Base-by-base conservation (phyloP, 179 eudicot species). In the Carnegiea gigantea region DNA sequence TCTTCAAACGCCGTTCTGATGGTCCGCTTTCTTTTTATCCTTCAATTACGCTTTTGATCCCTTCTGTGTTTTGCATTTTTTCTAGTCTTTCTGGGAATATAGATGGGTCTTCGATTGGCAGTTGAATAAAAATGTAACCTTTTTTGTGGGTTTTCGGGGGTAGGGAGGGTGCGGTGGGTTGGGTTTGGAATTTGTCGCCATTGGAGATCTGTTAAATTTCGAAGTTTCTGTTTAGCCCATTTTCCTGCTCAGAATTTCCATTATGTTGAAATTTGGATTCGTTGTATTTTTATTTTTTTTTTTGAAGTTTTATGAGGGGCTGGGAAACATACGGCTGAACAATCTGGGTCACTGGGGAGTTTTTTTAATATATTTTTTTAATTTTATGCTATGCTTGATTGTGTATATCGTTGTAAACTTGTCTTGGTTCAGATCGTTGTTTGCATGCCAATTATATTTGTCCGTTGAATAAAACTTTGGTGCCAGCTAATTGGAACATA, bases 1-100 rank as follows among this genome's bases (percentile, higher is more conserved):
- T 90, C 77, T 91, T 89, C 89, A 89, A 91, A 84, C 95, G 98
- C 81, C 91, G 98, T 12, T 82, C 91, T 51, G 98, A 94, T 79
- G 98, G 98, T 94, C 81, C 28, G 64, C 26, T 44, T 4, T 28
- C 72, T 13, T 6, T 60, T 28, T 51, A 9, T 70, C 24, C 1
- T n/a, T 62, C n/a, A 28, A 77, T 51, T 57, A 7, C 53, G 26
- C 12, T 10, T 81, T 2, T 59, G 30, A 38, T 18, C 57, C 51
- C 30, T 62, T 60, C 8, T 60, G n/a, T 60, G 44, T 60, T 60
- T 20, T 60, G 15, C 23, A 60, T 8, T n/a, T 13, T 71, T 33
- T 33, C 36, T 33, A 33, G 48, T 15, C 15, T 30, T 70, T 33
- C 30, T 15, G 49, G n/a, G 48, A n/a, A 6, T 23, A 62, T 62